Evolutionary conservation across 2,329 filamentous ascomycete species (phyloP), one percentile per base, ranked within the genome.

Genomic region (Penicillium hordei): DNA sequence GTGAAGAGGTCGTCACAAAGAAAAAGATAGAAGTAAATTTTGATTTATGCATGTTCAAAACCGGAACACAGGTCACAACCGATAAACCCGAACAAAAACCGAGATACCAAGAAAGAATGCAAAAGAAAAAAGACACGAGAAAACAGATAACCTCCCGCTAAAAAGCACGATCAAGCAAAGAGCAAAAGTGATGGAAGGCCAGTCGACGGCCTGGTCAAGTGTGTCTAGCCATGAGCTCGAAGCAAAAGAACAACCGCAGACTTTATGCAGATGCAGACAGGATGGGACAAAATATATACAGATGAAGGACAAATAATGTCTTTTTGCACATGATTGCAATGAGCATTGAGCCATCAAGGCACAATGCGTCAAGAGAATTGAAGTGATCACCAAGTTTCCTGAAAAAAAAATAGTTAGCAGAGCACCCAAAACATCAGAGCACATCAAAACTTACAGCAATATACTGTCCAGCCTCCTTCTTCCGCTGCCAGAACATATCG

Each of bases 391-490:
- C 72, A 75, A 15, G 72, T 74, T 69, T 75, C 72, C 72, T 75
- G 40, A 19, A 2, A 5, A 31, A 2, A 5, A 31, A 13, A 34
- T 43, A 52, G 63, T 61, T 48, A 59, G 44, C 36, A 25, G 13
- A 17, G 40, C 3, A 17, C 9, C 10, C 9, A 4, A 34, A 8
- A 33, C 33, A 48, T 6, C n/a, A 15, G 13, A 25, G 19, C 17
- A 36, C 17, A 45, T 31, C 29, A 19, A 48, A 57, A 73, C 75
- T 71, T 70, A 77, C 93, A 58, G 93, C 91, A 82, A 97, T 96
- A 74, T 97, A 99, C 78, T 97, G 93, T 4, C 93, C 93, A 27
- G 87, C 91, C 65, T 92, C 89, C 81, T 89, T 93, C 86, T 97
- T 97, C 67, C 90, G 82, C 45, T 87, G 80, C 94, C 94, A 97